A percentile compares a stretch with the other conserved stretches of the same genome.
Evolutionary conservation across 2,329 filamentous ascomycete species (phyloP).

Genomic region (Cyclaneusma minus): DNA sequence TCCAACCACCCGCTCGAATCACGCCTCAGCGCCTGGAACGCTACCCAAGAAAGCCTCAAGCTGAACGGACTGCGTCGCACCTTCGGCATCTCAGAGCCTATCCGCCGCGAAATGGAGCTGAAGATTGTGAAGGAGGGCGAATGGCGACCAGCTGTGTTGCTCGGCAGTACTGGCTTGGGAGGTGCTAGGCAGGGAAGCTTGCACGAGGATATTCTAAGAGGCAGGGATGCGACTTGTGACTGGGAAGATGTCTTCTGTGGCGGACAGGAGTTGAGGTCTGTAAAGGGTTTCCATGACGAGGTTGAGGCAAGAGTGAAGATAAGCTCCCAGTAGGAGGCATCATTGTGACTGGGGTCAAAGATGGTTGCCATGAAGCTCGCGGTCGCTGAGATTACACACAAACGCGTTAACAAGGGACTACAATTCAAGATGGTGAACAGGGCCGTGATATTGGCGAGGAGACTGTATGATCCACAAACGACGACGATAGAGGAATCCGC

Average conservation of each 20-base stretch:
- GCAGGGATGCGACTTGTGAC: constrained; percentile 58
- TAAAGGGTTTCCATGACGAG: constrained; percentile 72
- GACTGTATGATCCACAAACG: too few species aligned
- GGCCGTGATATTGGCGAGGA: too few species aligned
- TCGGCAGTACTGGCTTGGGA: constrained; percentile 30
- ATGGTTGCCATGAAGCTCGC: too few species aligned
- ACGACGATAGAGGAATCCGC: too few species aligned
- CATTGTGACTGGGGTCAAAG: too few species aligned
- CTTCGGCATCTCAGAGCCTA: constrained; percentile 85
- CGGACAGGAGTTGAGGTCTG: constrained; percentile 57
- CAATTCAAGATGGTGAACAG: too few species aligned
- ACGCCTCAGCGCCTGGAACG: constrained; percentile 78
- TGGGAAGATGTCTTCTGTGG: constrained; percentile 96
- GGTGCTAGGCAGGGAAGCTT: constrained; percentile 41
- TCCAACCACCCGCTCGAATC: constrained; percentile 82
- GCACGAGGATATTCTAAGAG: constrained; percentile 79
- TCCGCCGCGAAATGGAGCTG: constrained; percentile 87
- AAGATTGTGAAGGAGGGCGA: constrained; percentile 69
- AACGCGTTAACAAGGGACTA: too few species aligned
- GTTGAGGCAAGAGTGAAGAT: constrained; percentile 89
- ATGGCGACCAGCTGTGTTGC: constrained; percentile 61
- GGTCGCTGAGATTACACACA: too few species aligned
- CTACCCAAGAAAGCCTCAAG: constrained; percentile 74
- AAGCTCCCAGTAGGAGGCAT: too few species aligned
- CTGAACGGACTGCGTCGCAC: constrained; percentile 77